phyloP scores from a whole-genome alignment of 1,139 yeast species.

The Kodamaea sp. region DNA sequence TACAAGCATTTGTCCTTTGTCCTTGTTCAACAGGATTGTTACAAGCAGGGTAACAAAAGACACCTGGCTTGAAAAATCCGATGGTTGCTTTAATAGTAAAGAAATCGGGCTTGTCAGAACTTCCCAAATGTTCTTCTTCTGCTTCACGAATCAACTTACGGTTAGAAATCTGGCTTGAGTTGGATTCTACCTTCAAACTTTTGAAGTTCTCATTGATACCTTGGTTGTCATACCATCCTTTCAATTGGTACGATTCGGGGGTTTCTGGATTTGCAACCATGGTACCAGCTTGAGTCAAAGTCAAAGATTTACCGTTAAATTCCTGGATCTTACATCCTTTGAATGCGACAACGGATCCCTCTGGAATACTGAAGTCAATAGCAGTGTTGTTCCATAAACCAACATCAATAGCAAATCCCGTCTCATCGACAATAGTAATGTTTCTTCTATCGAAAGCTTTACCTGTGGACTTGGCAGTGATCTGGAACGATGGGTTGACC shows the following conservation, averaged over 20 bases:
- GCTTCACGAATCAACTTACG: constrained; percentile 71
- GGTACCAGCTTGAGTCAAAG: constrained; percentile 78
- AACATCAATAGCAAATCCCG: constrained; percentile 71
- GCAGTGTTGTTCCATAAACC: constrained; percentile 95
- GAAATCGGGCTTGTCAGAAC: constrained; percentile 71
- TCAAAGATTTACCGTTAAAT: constrained; percentile 82
- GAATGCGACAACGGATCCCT: constrained; percentile 85
- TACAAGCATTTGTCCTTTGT: constrained; percentile 52
- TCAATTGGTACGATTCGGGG: constrained; percentile 80
- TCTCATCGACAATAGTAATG: constrained; percentile 79
- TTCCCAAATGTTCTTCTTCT: constrained; percentile 70
- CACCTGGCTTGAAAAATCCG: constrained; percentile 69
- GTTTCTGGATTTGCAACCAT: constrained; percentile 82
- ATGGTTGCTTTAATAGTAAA: constrained; percentile 75
- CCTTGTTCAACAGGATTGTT: constrained; percentile 40
- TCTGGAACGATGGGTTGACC: constrained; percentile 72
- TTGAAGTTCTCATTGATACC: constrained; percentile 67
- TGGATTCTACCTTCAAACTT: constrained; percentile 50
- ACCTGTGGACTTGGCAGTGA: constrained; percentile 91
- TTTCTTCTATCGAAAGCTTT: constrained; percentile 92
- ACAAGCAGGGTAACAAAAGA: constrained; percentile 92
- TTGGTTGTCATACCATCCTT: constrained; percentile 92
- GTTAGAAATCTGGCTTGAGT: constrained; percentile 38
- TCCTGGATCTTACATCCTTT: constrained; percentile 91
- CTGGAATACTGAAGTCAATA: constrained; percentile 67